Conservation (phyloP, 2,329 filamentous ascomycete species). For the Aspergillus melleus region DNA sequence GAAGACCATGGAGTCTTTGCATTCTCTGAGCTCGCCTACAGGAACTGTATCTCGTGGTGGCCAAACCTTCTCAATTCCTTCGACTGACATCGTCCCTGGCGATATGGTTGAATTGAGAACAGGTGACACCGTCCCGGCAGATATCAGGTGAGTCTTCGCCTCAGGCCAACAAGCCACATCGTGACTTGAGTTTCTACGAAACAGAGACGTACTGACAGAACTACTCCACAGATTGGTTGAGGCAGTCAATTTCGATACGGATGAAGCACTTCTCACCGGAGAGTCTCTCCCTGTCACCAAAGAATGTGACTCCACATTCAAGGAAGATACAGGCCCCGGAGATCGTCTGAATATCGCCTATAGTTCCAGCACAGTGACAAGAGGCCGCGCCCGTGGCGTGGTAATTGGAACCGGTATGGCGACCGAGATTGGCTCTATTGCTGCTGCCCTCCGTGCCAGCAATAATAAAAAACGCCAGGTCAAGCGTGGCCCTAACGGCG, state of each 20-base stretch:
- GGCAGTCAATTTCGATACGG: constrained; percentile 69
- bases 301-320: constrained; percentile 45
- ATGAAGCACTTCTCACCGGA: constrained; percentile 62
- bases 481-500: constrained; percentile 48
- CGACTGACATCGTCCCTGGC: constrained; percentile 59
- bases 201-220: background rate
- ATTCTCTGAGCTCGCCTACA: constrained; percentile 54
- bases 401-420: constrained; percentile 59
- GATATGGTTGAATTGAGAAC: constrained; percentile 53
- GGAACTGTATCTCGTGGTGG: constrained; percentile 57
- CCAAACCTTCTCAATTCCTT: constrained; percentile 51
- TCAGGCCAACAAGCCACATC: background rate
- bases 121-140: constrained; percentile 59
- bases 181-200: no score
- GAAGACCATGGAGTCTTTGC: constrained; percentile 58
- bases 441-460: constrained; percentile 59
- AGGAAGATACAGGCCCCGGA: constrained; percentile 53
- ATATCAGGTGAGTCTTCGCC: constrained; percentile 48
- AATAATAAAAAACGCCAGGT: constrained; percentile 50
- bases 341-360: constrained; percentile 61
- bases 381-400: constrained; percentile 57
- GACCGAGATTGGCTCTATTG: constrained; percentile 64
- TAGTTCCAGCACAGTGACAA: constrained; percentile 58
- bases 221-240: constrained; percentile 41
- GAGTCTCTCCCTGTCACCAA: constrained; percentile 61